These are phyloP conservation scores for Tolypocladium guangdongense DNA, from an alignment of 2,329 filamentous ascomycete species.

Conservation along the genomic window DNA sequence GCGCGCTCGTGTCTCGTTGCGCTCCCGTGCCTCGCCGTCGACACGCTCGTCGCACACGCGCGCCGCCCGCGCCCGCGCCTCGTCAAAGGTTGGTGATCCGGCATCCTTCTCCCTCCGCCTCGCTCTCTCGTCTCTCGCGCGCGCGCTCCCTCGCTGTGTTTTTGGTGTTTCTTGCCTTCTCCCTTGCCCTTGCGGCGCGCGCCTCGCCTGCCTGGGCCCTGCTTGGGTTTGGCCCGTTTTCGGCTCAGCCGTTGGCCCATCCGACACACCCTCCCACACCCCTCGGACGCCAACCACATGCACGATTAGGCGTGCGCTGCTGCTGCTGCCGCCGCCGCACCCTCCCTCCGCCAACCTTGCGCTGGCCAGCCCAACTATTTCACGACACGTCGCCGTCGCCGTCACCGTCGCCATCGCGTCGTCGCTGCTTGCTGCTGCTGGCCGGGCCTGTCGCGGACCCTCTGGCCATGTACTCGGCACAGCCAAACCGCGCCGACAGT, in stretches of 20 bases:
- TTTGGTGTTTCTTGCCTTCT: not conserved
- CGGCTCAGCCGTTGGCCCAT: constrained; percentile 5
- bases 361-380: constrained; percentile 43
- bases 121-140: not conserved
- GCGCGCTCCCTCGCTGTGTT: not conserved
- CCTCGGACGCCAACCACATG: constrained; percentile 38
- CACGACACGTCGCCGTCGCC: constrained; percentile 51
- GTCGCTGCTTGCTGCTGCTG: constrained; percentile 5
- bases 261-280: constrained; percentile 8
- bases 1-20: constrained; percentile 1
- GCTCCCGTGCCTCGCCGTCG: constrained; percentile 4
- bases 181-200: not conserved
- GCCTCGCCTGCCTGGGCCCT: not conserved
- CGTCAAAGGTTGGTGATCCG: constrained; percentile 4
- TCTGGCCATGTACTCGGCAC: constrained; percentile 23
- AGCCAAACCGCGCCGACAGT: constrained; percentile 66
- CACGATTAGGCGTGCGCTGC: constrained; percentile 29
- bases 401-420: constrained; percentile 27
- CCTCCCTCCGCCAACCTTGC: constrained; percentile 27
- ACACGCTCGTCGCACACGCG: constrained; percentile 6
- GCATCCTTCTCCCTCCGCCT: not conserved
- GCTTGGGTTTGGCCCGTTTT: constrained; percentile 1
- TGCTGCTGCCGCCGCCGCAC: constrained; percentile 22
- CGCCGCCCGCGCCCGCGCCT: constrained; percentile 5
- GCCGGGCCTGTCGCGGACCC: constrained; percentile 7